These are phyloP conservation scores for Mrakia gelida DNA, from an alignment of 768 basidiomycete genomes.

Conservation along the genomic window DNA sequence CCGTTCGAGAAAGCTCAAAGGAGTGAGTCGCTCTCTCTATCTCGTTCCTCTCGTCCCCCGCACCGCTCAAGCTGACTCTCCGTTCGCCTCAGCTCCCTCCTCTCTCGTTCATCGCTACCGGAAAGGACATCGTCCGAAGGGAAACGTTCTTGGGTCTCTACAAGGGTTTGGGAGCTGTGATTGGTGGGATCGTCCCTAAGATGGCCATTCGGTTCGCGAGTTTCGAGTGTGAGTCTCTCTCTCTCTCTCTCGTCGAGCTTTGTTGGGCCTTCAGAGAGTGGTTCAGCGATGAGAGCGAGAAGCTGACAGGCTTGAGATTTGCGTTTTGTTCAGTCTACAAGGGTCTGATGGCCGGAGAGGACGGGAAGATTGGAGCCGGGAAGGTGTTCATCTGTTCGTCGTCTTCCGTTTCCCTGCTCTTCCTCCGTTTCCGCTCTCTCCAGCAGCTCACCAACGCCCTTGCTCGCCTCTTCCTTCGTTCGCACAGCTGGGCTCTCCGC, in stretches of 20 bases:
- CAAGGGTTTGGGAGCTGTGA: constrained; percentile 95
- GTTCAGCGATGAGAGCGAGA: too few relatives aligned
- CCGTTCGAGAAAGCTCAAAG: constrained; percentile 67
- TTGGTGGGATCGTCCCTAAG: constrained; percentile 96
- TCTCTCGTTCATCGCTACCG: constrained; percentile 88
- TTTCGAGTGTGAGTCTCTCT: constrained; percentile 62
- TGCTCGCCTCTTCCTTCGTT: not conserved
- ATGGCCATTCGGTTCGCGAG: constrained; percentile 99
- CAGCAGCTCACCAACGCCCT: not conserved
- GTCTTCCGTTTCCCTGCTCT: not conserved
- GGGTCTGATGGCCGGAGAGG: constrained; percentile 57
- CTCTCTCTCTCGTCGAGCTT: not conserved
- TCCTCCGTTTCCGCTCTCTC: not conserved
- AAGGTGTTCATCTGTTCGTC: constrained; percentile 78
- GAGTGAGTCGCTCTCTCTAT: constrained; percentile 62
- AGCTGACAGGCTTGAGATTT: not conserved
- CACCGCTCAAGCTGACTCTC: not conserved
- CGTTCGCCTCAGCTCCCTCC: constrained; percentile 65
- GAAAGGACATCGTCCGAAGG: constrained; percentile 73
- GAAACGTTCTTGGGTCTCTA: constrained; percentile 95
- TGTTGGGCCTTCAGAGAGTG: not conserved
- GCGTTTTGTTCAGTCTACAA: constrained; percentile 57
- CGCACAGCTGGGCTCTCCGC: constrained; percentile 81
- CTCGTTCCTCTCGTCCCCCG: not conserved
- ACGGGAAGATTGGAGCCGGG: constrained; percentile 70